Conservation (phyloP, 2,329 filamentous ascomycete species). For the Fusarium annulatum region DNA sequence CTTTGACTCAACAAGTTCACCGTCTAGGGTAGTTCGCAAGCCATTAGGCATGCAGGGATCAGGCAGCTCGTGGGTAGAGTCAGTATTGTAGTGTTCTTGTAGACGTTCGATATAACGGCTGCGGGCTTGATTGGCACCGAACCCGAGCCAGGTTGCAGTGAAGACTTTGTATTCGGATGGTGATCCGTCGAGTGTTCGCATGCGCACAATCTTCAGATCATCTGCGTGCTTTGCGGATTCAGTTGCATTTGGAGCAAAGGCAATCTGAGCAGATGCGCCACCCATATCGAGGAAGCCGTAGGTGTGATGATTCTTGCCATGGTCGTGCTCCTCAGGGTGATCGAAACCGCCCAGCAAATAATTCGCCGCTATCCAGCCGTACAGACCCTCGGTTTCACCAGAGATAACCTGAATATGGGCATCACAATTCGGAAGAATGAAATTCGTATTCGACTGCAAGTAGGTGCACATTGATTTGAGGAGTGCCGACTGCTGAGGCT, state of each 20-base stretch:
- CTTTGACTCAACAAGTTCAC: conserved; percentile 60
- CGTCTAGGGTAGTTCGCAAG: conserved; percentile 78
- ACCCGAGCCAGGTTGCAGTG: conserved; percentile 95
- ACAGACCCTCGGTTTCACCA: conserved; percentile 94
- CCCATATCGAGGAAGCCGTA: conserved; percentile 99
- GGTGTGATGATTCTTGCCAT: conserved; percentile 90
- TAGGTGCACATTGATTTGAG: conserved; percentile 86
- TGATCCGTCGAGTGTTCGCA: conserved; percentile 84
- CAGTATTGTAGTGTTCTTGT: conserved; percentile 70
- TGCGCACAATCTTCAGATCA: conserved; percentile 85
- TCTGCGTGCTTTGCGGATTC: conserved; percentile 90
- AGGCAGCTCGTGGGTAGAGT: conserved; percentile 72
- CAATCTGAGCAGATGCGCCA: conserved; percentile 96
- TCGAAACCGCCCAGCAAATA: conserved; percentile 95
- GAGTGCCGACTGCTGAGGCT: conserved; percentile 76
- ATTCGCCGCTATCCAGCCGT: conserved; percentile 97
- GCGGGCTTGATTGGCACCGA: conserved; percentile 94
- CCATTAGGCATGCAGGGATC: conserved; percentile 92
- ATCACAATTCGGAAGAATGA: conserved; percentile 89
- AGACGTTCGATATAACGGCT: conserved; percentile 84
- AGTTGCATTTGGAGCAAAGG: conserved; percentile 93
- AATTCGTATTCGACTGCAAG: conserved; percentile 78
- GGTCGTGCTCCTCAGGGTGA: conserved; percentile 75
- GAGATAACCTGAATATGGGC: conserved; percentile 93
- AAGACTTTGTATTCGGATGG: conserved; percentile 88